phyloP scores from a whole-genome alignment of 306 rosid genomes.

The Lotus japonicus region DNA sequence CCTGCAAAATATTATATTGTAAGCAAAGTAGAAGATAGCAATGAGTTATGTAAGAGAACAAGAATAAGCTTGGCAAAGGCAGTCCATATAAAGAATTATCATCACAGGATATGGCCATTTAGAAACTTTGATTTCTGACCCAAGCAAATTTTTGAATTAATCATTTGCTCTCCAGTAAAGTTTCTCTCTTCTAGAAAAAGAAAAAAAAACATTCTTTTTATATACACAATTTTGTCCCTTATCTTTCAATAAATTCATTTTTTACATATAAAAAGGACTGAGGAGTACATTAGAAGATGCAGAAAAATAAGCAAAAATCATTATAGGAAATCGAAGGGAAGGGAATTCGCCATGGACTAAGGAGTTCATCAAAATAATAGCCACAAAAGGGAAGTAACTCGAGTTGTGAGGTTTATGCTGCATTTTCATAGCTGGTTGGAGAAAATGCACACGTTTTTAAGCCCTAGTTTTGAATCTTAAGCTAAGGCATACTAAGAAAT shows the following conservation, averaged over 20 bases:
- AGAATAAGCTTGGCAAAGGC: constrained; percentile 8
- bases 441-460: neutral
- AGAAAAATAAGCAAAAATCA: neutral
- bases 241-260: neutral
- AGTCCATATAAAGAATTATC: neutral
- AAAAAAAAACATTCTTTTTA: neutral
- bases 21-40: constrained; percentile 6
- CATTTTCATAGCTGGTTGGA: neutral
- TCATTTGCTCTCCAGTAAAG: neutral
- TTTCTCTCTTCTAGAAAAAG: neutral
- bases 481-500: neutral
- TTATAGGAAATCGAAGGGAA: neutral
- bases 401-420: neutral
- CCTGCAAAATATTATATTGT: constrained; percentile 36
- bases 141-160: neutral
- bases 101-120: neutral
- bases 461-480: neutral
- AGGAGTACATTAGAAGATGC: neutral
- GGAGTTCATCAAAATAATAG: constrained; percentile 10
- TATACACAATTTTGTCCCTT: neutral
- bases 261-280: neutral
- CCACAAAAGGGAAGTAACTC: neutral
- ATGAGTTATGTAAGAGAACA: neutral
- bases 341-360: too few species aligned
- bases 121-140: constrained; percentile 7